Conservation (phyloP, 495 filamentous ascomycete genomes). For the Penicillium coprophilum region DNA sequence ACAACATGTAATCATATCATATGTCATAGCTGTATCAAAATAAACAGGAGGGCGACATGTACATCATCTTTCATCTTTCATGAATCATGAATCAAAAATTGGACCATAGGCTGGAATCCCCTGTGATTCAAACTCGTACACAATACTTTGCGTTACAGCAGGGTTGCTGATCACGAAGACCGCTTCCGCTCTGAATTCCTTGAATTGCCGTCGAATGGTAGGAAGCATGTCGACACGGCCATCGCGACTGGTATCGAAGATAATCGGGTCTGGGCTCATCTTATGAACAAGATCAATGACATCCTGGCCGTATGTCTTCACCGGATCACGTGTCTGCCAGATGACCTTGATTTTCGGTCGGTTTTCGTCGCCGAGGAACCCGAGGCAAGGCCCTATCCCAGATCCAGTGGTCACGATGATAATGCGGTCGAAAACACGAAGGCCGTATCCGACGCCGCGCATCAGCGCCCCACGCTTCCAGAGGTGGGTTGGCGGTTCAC, state of each 20-base stretch:
- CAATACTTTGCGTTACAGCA: conserved; percentile 61
- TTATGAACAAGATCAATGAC: conserved; percentile 46
- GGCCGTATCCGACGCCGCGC: conserved; percentile 63
- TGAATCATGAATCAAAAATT: conserved; percentile 65
- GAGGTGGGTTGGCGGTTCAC: conserved; percentile 45
- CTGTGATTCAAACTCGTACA: conserved; percentile 63
- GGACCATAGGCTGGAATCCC: conserved; percentile 67
- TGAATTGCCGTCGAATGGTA: conserved; percentile 54
- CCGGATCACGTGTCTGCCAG: conserved; percentile 52
- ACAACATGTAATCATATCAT: background rate
- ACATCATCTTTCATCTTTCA: conserved; percentile 1
- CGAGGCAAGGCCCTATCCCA: conserved; percentile 61
- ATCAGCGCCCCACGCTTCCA: conserved; percentile 45
- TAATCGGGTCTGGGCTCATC: conserved; percentile 52
- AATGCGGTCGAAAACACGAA: conserved; percentile 59
- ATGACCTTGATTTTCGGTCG: conserved; percentile 47
- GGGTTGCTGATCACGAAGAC: conserved; percentile 71
- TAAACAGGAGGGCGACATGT: background rate
- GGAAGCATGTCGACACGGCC: conserved; percentile 52
- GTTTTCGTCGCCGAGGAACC: conserved; percentile 34
- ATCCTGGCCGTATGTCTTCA: conserved; percentile 48
- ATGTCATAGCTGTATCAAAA: background rate
- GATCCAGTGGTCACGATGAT: conserved; percentile 72
- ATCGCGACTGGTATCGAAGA: conserved; percentile 47
- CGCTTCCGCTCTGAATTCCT: conserved; percentile 61